phyloP scores from a whole-genome alignment of 1,284 basidiomycete species.

The Athelia sp. region DNA sequence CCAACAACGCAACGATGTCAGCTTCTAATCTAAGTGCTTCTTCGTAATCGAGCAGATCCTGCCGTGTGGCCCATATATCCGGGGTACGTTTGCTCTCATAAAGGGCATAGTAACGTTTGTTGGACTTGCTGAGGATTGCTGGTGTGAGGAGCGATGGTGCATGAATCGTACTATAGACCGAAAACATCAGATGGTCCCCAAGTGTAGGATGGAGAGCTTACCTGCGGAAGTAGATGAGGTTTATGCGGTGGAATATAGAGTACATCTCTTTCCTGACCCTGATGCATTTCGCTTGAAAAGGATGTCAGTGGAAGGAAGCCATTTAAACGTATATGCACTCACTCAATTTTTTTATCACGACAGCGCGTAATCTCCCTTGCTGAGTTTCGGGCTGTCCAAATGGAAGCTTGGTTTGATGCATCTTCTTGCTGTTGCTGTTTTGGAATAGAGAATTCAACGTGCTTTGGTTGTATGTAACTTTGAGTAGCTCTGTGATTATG shows the following conservation, averaged over 20 bases:
- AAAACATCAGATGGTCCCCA: background rate
- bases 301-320: too few species aligned
- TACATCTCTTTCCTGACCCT: conserved; percentile 50
- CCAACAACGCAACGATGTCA: conserved; percentile 57
- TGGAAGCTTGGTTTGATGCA: conserved; percentile 20
- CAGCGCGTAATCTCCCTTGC: conserved; percentile 39
- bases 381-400: conserved; percentile 29
- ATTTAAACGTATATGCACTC: background rate
- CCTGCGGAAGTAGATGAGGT: conserved; percentile 85
- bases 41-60: conserved; percentile 77
- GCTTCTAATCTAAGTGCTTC: conserved; percentile 70
- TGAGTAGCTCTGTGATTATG: background rate
- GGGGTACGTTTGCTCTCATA: conserved; percentile 63
- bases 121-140: conserved; percentile 70
- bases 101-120: conserved; percentile 74
- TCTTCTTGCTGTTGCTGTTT: conserved; percentile 9
- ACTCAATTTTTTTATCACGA: conserved; percentile 44
- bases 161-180: conserved; percentile 47
- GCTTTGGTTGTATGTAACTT: background rate
- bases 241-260: conserved; percentile 73
- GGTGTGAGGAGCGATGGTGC: conserved; percentile 61
- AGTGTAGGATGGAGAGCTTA: conserved; percentile 19
- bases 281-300: conserved; percentile 54
- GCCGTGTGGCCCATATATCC: conserved; percentile 71
- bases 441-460: conserved; percentile 19